Evolutionary conservation across 495 filamentous ascomycete species (phyloP).

Genomic region (Articulospora tetracladia): DNA sequence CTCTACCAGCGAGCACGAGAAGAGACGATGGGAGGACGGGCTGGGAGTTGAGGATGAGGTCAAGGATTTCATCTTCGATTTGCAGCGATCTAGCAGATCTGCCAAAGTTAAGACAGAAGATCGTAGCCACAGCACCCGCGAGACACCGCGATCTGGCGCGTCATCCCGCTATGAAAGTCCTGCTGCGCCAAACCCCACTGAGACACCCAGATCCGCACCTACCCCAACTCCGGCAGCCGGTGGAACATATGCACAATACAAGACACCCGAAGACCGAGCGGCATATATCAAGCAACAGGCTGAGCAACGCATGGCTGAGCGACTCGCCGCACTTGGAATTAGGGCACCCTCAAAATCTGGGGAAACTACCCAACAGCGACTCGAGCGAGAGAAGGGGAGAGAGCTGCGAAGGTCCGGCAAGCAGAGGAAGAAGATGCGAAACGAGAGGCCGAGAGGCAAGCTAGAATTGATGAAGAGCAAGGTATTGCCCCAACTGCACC

Average conservation of each 20-base stretch:
- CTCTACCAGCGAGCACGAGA: slow-evolving; percentile 75
- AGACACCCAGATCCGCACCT: slow-evolving; percentile 37
- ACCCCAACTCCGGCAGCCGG: slow-evolving; percentile 34
- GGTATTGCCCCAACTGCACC: slow-evolving; percentile 47
- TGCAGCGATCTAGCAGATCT: slow-evolving; percentile 79
- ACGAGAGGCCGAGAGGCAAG: slow-evolving; percentile 82
- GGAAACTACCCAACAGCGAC: slow-evolving; percentile 77
- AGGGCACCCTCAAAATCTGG: slow-evolving; percentile 68
- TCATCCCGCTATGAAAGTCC: slow-evolving; percentile 35
- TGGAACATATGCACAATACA: slow-evolving; percentile 72
- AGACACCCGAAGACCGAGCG: slow-evolving; percentile 87
- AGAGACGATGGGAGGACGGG: slow-evolving; percentile 92
- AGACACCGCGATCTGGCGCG: slow-evolving; percentile 22
- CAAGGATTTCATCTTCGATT: slow-evolving; percentile 94
- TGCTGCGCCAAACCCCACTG: slow-evolving; percentile 38
- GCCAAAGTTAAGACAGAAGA: slow-evolving; percentile 71
- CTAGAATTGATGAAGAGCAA: slow-evolving; percentile 78
- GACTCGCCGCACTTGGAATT: slow-evolving; percentile 88
- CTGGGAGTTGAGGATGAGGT: slow-evolving; percentile 95
- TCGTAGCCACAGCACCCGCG: slow-evolving; percentile 34
- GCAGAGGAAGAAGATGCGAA: slow-evolving; percentile 95
- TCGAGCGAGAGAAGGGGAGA: slow-evolving; percentile 84
- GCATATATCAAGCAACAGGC: slow-evolving; percentile 97
- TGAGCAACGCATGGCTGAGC: slow-evolving; percentile 95
- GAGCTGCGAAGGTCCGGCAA: slow-evolving; percentile 78